Percentiles rank a stretch among this genome's conserved stretches.
phyloP scores from a whole-genome alignment of 106 monocot genomes.

The Amphibolis antarctica region DNA sequence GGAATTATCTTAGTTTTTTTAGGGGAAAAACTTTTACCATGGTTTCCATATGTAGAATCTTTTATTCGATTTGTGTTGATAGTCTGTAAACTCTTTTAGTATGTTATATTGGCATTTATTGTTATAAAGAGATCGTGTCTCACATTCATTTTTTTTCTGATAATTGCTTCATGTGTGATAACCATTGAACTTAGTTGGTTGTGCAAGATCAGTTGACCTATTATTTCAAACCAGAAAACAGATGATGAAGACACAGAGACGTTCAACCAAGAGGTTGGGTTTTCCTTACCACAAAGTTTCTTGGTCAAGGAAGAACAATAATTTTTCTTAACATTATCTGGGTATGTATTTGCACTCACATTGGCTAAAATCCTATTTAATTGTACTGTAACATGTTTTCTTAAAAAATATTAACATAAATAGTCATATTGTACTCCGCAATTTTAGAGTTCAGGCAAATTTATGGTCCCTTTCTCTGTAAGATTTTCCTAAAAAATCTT shows the following conservation, averaged over 20 bases:
- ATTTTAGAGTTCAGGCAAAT: no score
- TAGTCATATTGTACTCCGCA: no score
- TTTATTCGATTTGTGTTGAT: background rate
- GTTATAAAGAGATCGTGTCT: background rate
- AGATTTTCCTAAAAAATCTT: no score
- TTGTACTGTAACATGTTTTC: no score
- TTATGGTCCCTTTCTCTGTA: no score
- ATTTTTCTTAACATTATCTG: background rate
- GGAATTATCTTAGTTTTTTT: no score
- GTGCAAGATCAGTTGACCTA: background rate
- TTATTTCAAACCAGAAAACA: constrained; percentile 31
- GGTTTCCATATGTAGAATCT: no score
- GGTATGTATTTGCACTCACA: background rate
- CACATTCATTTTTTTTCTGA: background rate
- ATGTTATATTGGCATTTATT: background rate
- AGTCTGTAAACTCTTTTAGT: background rate
- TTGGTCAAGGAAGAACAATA: constrained; percentile 27
- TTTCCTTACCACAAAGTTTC: constrained; percentile 49
- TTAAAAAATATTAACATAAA: no score
- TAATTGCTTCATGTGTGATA: background rate
- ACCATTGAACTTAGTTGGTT: background rate
- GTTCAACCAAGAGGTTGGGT: constrained; percentile 51
- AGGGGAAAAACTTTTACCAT: no score
- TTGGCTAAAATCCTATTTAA: no score
- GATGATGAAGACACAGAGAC: constrained; percentile 51